Evolutionary conservation across 179 eudicot species (phyloP).

Genomic region (Beta lomatogona): DNA sequence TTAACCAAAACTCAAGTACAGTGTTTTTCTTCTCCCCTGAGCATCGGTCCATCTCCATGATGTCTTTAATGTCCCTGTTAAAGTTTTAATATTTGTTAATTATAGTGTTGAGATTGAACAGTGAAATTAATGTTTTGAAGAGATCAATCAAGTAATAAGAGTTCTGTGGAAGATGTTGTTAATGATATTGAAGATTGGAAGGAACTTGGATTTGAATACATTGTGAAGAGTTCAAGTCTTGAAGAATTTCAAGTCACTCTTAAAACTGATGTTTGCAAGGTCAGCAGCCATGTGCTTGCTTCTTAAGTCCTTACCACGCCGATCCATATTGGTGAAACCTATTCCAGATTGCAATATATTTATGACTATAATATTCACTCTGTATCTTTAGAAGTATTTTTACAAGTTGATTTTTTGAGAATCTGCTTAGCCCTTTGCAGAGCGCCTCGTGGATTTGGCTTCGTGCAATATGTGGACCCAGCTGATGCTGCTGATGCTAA

Average conservation of each 20-base stretch:
- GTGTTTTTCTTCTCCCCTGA: neutral
- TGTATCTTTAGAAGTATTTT: slow-evolving; percentile 10
- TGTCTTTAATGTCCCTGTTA: slow-evolving; percentile 26
- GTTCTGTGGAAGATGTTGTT: slow-evolving; percentile 81
- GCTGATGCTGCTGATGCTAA: slow-evolving; percentile 95
- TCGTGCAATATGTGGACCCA: slow-evolving; percentile 92
- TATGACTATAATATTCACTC: slow-evolving; percentile 19
- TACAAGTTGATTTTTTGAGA: slow-evolving; percentile 15
- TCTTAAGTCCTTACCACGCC: slow-evolving; percentile 55
- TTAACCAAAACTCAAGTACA: neutral
- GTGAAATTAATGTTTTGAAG: slow-evolving; percentile 81
- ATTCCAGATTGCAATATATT: slow-evolving; percentile 21
- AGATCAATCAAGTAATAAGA: slow-evolving; percentile 84
- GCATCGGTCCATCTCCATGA: slow-evolving; percentile 5
- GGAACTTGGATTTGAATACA: slow-evolving; percentile 67
- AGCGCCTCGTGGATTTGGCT: slow-evolving; percentile 96
- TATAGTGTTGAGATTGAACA: slow-evolving; percentile 75
- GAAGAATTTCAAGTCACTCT: slow-evolving; percentile 93
- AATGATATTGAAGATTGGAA: slow-evolving; percentile 76
- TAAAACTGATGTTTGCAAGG: slow-evolving; percentile 75
- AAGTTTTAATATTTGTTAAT: slow-evolving; percentile 35
- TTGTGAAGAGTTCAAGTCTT: slow-evolving; percentile 86
- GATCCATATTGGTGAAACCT: slow-evolving; percentile 31
- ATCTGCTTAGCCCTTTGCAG: slow-evolving; percentile 45
- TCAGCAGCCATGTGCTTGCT: slow-evolving; percentile 88